Percentiles rank a stretch among this genome's conserved stretches.
Conservation (phyloP, 306 rosid species). For the Lablab purpureus region DNA sequence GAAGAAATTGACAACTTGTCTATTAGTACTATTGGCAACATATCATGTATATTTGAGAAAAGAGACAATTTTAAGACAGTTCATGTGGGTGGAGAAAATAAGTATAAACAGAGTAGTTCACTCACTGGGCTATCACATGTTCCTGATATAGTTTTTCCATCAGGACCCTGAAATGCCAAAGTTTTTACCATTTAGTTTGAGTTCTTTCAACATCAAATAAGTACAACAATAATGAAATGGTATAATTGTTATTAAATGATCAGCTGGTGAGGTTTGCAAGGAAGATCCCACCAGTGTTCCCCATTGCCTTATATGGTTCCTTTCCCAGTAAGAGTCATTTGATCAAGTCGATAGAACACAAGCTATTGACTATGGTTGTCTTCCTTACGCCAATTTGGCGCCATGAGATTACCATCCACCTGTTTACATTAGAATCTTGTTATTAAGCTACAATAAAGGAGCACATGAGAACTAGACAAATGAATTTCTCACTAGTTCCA, state of each 20-base stretch:
- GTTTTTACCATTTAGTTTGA: conserved; percentile 23
- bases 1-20: conserved; percentile 76
- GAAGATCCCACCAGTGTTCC: conserved; percentile 95
- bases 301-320: conserved; percentile 97
- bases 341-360: conserved; percentile 81
- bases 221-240: neutral
- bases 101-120: conserved; percentile 10
- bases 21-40: conserved; percentile 79
- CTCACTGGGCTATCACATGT: conserved; percentile 97
- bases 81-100: neutral
- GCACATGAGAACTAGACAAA: neutral
- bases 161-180: conserved; percentile 67
- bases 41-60: conserved; percentile 61
- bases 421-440: conserved; percentile 41
- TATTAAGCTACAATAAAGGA: neutral
- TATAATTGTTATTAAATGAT: neutral
- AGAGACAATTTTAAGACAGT: neutral
- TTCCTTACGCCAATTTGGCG: conserved; percentile 87
- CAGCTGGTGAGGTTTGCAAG: conserved; percentile 99
- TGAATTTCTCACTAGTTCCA: neutral
- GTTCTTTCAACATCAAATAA: conserved; percentile 30
- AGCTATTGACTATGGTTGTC: conserved; percentile 90
- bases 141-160: conserved; percentile 69
- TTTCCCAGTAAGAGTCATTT: conserved; percentile 80
- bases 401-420: conserved; percentile 92